These are phyloP conservation scores for Pisolithus albus DNA, from an alignment of 768 basidiomycete species.

Conservation along the genomic window DNA sequence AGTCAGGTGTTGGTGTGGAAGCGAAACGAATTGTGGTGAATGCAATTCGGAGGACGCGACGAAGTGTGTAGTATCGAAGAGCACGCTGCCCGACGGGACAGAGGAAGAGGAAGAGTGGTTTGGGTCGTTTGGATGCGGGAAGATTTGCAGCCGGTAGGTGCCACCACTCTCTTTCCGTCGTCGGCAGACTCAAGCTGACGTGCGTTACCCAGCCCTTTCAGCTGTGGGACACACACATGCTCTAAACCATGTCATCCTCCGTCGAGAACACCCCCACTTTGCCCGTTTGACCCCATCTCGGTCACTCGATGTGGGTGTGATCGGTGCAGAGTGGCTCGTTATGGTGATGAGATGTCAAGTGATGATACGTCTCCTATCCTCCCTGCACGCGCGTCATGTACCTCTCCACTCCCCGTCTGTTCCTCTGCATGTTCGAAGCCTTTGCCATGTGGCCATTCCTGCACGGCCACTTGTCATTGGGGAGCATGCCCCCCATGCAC, in stretches of 20 bases:
- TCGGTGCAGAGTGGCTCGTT: conserved; percentile 32
- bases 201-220: conserved; percentile 44
- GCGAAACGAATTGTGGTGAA: conserved; percentile 62
- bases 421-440: conserved; percentile 56
- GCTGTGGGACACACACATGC: conserved; percentile 76
- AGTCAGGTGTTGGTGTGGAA: conserved; percentile 78
- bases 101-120: conserved; percentile 47
- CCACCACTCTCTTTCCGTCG: neutral
- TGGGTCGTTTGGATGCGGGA: conserved; percentile 59
- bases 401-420: conserved; percentile 80
- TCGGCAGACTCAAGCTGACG: neutral
- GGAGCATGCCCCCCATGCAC: conserved; percentile 78
- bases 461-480: conserved; percentile 62
- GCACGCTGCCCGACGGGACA: conserved; percentile 11
- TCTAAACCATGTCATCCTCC: conserved; percentile 73
- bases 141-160: conserved; percentile 50
- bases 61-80: conserved; percentile 21
- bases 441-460: conserved; percentile 69
- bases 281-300: conserved; percentile 65
- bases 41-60: conserved; percentile 38
- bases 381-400: conserved; percentile 48
- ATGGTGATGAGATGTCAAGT: conserved; percentile 23
- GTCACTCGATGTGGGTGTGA: conserved; percentile 83
- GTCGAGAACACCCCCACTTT: conserved; percentile 46
- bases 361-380: conserved; percentile 19